Base-by-base conservation (phyloP, 495 filamentous ascomycete species). In the Aeminium ludgeri region DNA sequence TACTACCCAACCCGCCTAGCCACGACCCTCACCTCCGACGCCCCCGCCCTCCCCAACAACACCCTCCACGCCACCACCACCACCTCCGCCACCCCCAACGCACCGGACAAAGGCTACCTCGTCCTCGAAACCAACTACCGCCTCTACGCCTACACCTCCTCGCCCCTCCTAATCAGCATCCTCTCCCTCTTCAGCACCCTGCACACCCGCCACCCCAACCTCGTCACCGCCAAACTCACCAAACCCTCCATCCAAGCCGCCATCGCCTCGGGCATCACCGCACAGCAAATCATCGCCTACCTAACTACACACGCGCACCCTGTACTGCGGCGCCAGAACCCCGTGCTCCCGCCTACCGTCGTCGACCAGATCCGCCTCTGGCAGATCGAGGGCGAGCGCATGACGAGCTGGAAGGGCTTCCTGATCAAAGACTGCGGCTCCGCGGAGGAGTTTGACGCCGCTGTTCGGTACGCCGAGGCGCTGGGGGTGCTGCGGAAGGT, bases 91-190 rank as follows among this genome's bases (percentile, higher is more conserved):
- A 35, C 53, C 32, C 43, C 55, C 42, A 10, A 29, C 10, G 18
- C 10, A 5, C 11, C 27, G 20, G 61, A 27, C 56, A 74, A 76
- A 40, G 87, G 86, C 28, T 87, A 86, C 65, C 83, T 97, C 53
- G 81, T 97, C 50, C 69, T 96, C 50, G 89, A 97, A 67, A 97
- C 89, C n/a, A 97, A 97, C 63, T 95, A 95, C 63, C 82, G 89
- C 20, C 61, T 97, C 49, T 97, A 97, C 62, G 89, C 89, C 23
- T 97, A 96, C 63, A 95, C 91, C 5, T 75, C 74, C 18, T 94
- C 85, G 0, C 82, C 83, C 0, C 70, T 97, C 0, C 86, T 92
- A 57, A 96, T 95, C 48, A 82, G 84, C 39, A 80, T 97, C 36
- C 74, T 97, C n/a, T 73, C 76, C 25, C 77, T 97, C 44, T 97